A percentile compares a stretch with the other conserved stretches of the same genome.
Conservation (phyloP, 768 basidiomycete genomes). For the Tulasnella sp. region DNA sequence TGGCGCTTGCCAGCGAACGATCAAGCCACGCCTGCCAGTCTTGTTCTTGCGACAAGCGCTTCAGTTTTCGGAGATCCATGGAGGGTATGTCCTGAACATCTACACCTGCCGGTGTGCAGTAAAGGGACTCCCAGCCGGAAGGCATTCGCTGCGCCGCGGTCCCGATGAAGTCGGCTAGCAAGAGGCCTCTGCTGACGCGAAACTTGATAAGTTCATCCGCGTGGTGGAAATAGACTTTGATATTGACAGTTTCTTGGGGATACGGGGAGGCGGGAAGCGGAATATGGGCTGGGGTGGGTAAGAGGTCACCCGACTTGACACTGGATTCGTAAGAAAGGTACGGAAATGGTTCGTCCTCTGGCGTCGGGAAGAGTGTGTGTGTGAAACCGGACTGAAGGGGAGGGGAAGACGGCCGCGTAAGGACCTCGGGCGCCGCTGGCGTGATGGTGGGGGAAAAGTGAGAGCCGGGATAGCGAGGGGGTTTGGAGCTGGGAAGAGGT, state of each 20-base stretch:
- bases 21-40: too few relatives aligned
- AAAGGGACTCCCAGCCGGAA: neutral
- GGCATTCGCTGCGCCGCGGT: neutral
- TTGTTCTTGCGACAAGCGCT: too few relatives aligned
- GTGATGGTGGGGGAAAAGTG: neutral
- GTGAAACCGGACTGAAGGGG: neutral
- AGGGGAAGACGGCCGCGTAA: neutral
- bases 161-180: neutral
- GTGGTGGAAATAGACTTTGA: neutral
- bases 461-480: neutral
- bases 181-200: neutral
- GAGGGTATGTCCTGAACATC: neutral
- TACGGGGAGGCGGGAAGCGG: neutral
- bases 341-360: neutral
- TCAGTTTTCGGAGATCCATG: too few relatives aligned
- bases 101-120: neutral
- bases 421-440: neutral
- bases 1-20: neutral
- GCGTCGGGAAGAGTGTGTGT: neutral
- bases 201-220: neutral
- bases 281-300: neutral
- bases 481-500: neutral
- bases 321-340: neutral
- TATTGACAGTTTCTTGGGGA: neutral
- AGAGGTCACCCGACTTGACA: neutral